Evolutionary conservation across 148 eudicot genomes (phyloP).

Genomic region (Salicornia ramosissima): DNA sequence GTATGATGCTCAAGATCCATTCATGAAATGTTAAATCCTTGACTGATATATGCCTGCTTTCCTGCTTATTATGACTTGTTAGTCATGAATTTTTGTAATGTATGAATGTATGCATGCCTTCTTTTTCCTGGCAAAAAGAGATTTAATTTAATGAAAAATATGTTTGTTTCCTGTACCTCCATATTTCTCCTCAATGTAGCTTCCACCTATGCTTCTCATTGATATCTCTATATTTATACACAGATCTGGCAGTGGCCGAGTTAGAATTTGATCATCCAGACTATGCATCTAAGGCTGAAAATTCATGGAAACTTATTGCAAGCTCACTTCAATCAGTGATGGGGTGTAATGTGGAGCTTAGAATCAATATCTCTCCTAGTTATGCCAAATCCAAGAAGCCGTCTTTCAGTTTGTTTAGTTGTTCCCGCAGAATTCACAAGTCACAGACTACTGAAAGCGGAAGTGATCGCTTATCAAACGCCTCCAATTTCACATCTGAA

Average conservation of each 20-base stretch:
- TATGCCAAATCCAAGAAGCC: slow-evolving; percentile 37
- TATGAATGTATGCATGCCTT: no score
- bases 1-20: no score
- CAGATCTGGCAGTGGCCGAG: slow-evolving; percentile 76
- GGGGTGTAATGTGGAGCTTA: slow-evolving; percentile 79
- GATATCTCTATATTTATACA: no score
- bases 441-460: slow-evolving; percentile 42
- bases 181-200: no score
- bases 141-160: no score
- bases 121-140: no score
- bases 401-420: slow-evolving; percentile 61
- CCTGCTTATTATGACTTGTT: no score
- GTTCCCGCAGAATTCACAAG: slow-evolving; percentile 48
- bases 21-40: no score
- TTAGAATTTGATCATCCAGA: slow-evolving; percentile 61
- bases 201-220: no score
- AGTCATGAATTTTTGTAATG: no score
- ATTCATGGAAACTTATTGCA: slow-evolving; percentile 84
- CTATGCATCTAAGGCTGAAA: slow-evolving; percentile 82
- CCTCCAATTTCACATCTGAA: slow-evolving; percentile 38
- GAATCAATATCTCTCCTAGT: slow-evolving; percentile 45
- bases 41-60: no score
- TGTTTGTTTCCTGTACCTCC: no score
- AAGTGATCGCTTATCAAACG: slow-evolving; percentile 38
- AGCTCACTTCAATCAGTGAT: slow-evolving; percentile 60